These are phyloP conservation scores for Raffaelea ambrosiae DNA, from an alignment of 2,329 filamentous ascomycete genomes.

Conservation along the genomic window DNA sequence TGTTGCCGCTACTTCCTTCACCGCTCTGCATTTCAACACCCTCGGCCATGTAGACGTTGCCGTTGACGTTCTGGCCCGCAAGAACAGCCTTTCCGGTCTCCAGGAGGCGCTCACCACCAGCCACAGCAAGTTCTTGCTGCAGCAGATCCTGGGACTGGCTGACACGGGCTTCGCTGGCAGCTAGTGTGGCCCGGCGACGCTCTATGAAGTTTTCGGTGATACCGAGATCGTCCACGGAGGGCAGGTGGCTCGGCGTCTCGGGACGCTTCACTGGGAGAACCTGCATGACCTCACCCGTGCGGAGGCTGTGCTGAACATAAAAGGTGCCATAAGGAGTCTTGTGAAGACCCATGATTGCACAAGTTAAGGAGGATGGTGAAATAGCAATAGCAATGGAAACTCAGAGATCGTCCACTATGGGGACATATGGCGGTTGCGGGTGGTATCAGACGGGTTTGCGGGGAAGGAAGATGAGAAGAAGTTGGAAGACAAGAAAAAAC, in stretches of 20 bases:
- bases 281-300: conserved; percentile 13
- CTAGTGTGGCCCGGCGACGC: conserved; percentile 10
- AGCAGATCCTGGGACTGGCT: conserved; percentile 9
- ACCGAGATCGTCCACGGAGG: conserved; percentile 11
- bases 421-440: too few species aligned
- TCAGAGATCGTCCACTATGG: too few species aligned
- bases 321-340: conserved; percentile 12
- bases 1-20: background rate
- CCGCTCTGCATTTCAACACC: background rate
- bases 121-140: conserved; percentile 10
- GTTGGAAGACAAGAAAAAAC: too few species aligned
- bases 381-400: too few species aligned
- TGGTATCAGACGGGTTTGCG: too few species aligned
- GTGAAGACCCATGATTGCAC: conserved; percentile 11
- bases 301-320: conserved; percentile 12
- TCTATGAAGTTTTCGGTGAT: conserved; percentile 14
- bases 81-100: conserved; percentile 12
- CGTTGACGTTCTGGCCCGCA: conserved; percentile 5
- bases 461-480: too few species aligned
- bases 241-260: conserved; percentile 10
- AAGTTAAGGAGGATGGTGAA: too few species aligned
- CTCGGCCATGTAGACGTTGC: background rate
- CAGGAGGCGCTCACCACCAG: conserved; percentile 11
- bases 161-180: conserved; percentile 7
- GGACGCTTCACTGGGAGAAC: conserved; percentile 11